Conservation (phyloP, 192 early-diverging fungal genomes). For the Irineochytrium annulatum region DNA sequence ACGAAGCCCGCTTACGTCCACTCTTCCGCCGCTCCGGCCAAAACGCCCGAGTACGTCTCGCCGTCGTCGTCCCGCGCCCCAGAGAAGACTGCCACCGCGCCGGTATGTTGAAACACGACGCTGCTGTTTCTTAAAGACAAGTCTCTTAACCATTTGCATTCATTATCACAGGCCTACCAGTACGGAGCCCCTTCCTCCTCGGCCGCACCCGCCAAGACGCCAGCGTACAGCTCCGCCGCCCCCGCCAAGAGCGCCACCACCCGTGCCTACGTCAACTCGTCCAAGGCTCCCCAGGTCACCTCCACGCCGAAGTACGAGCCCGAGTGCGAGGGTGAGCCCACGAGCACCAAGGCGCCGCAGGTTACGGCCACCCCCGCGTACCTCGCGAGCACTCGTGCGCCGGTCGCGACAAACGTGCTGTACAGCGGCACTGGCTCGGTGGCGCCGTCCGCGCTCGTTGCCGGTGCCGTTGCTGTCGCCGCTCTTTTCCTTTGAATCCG, state of each 20-base stretch:
- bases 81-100: neutral
- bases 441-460: neutral
- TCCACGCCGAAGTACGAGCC: neutral
- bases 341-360: neutral
- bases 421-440: neutral
- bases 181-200: neutral
- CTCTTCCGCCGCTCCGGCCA: neutral
- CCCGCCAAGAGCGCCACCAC: neutral
- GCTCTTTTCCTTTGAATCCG: neutral
- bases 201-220: neutral
- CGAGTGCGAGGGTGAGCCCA: conserved; percentile 1
- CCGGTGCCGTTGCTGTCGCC: neutral
- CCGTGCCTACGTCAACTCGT: neutral
- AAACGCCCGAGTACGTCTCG: neutral
- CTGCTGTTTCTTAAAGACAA: too few relatives aligned
- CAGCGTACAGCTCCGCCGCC: neutral
- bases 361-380: neutral
- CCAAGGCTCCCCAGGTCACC: neutral
- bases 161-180: too few relatives aligned
- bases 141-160: too few relatives aligned
- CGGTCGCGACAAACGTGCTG: neutral
- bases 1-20: neutral
- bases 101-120: too few relatives aligned
- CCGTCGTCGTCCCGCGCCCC: neutral
- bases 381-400: neutral